Evolutionary conservation across 2,329 filamentous ascomycete genomes (phyloP).

Genomic region (Blastomyces parvus): DNA sequence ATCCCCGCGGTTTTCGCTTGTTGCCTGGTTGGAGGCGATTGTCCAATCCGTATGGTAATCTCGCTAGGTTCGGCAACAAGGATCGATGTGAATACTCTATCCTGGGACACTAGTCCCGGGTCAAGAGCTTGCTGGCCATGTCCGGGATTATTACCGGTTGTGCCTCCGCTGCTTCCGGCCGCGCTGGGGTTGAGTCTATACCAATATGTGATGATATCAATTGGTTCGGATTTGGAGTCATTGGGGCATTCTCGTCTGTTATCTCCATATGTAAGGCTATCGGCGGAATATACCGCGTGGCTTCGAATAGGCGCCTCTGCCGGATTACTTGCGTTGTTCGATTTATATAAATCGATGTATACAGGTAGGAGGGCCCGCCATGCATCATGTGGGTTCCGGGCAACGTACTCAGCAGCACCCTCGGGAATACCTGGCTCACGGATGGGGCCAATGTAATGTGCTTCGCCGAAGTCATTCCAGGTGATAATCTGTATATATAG

Average conservation of each 20-base stretch:
- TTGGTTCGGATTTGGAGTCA: conserved; percentile 7
- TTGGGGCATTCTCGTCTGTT: too few relatives aligned
- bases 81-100: conserved; percentile 26
- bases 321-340: conserved; percentile 26
- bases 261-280: too few relatives aligned
- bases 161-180: conserved; percentile 24
- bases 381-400: conserved; percentile 42
- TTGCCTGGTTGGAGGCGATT: conserved; percentile 17
- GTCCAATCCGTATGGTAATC: conserved; percentile 24
- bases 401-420: conserved; percentile 43
- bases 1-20: conserved; percentile 20
- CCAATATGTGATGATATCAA: conserved; percentile 28
- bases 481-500: conserved; percentile 39
- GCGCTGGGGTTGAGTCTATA: conserved; percentile 26
- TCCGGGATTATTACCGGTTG: conserved; percentile 27
- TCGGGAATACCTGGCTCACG: conserved; percentile 38
- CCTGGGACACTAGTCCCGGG: conserved; percentile 24
- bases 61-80: conserved; percentile 22
- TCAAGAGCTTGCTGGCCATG: conserved; percentile 22
- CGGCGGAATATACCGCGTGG: too few relatives aligned
- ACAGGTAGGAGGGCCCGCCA: conserved; percentile 44
- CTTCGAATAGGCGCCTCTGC: not conserved
- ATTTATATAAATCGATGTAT: conserved; percentile 45
- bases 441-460: conserved; percentile 48
- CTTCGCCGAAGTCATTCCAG: conserved; percentile 54